Evolutionary conservation across 352 stramenopile genomes (phyloP).

Genomic region (Phytophthora syringae): DNA sequence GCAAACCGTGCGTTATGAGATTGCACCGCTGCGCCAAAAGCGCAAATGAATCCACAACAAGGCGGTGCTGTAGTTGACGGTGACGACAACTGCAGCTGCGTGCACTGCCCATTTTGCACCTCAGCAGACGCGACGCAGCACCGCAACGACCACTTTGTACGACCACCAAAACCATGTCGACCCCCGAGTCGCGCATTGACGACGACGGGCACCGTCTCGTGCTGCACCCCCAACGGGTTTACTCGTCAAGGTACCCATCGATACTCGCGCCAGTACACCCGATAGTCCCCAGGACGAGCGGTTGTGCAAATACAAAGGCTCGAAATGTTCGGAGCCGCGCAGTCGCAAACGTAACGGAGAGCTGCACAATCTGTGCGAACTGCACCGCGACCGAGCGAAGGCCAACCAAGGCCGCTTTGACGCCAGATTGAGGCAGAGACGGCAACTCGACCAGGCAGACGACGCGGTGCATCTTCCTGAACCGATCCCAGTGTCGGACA

Average conservation of each 20-base stretch:
- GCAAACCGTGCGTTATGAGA: conserved; percentile 28
- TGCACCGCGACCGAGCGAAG: conserved; percentile 60
- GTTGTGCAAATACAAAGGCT: conserved; percentile 32
- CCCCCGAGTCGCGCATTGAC: conserved; percentile 11
- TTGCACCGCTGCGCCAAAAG: conserved; percentile 1
- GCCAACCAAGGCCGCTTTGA: conserved; percentile 64
- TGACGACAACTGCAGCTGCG: not conserved
- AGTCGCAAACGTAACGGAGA: conserved; percentile 31
- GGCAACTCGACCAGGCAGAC: conserved; percentile 11
- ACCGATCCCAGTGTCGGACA: conserved; percentile 22
- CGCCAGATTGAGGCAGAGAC: conserved; percentile 22
- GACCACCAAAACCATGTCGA: conserved; percentile 32
- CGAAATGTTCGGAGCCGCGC: conserved; percentile 8
- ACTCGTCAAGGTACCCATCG: conserved; percentile 25
- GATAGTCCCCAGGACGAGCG: conserved; percentile 14
- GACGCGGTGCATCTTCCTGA: conserved; percentile 19
- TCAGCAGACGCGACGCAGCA: conserved; percentile 24
- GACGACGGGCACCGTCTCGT: conserved; percentile 20
- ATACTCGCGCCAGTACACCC: conserved; percentile 5
- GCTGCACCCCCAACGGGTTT: conserved; percentile 23
- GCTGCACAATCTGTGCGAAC: conserved; percentile 57
- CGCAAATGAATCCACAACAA: conserved; percentile 22
- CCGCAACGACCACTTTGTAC: conserved; percentile 18
- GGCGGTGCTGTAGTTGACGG: not conserved
- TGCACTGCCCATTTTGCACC: conserved; percentile 11